phyloP scores from a whole-genome alignment of 495 filamentous ascomycete species.

The Cairneyella variabilis region DNA sequence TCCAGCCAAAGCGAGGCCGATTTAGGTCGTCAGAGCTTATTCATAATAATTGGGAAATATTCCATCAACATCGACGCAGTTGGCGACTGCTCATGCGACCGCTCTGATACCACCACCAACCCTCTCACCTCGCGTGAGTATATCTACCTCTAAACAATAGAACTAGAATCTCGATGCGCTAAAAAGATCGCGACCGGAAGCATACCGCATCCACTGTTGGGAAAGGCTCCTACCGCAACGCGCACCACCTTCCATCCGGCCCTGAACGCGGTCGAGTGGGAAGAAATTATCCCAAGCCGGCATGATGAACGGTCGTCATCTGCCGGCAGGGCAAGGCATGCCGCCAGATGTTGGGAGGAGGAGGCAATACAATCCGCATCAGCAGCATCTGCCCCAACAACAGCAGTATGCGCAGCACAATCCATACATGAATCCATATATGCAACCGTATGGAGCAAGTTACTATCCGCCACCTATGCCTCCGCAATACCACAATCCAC shows the following conservation, averaged over 20 bases:
- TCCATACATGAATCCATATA: conserved; percentile 37
- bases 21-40: no score
- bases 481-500: conserved; percentile 34
- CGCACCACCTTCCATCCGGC: conserved; percentile 8
- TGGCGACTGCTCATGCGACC: conserved; percentile 17
- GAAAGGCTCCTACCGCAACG: no score
- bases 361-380: conserved; percentile 32
- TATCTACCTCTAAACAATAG: background rate
- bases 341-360: conserved; percentile 43
- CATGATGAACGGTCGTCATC: conserved; percentile 60
- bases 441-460: conserved; percentile 28
- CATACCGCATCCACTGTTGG: no score
- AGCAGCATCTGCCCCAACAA: conserved; percentile 20
- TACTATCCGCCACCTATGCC: conserved; percentile 36
- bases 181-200: background rate
- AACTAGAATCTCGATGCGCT: conserved; percentile 13
- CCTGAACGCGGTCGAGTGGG: conserved; percentile 22
- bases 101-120: background rate
- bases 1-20: no score
- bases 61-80: conserved; percentile 11
- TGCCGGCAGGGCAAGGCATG: conserved; percentile 59
- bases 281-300: conserved; percentile 44
- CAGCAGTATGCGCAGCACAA: conserved; percentile 30
- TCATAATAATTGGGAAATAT: conserved; percentile 17
- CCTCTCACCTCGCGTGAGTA: background rate